These are phyloP conservation scores for Penicillium sp. DNA, from an alignment of 2,329 filamentous ascomycete species.

Conservation along the genomic window DNA sequence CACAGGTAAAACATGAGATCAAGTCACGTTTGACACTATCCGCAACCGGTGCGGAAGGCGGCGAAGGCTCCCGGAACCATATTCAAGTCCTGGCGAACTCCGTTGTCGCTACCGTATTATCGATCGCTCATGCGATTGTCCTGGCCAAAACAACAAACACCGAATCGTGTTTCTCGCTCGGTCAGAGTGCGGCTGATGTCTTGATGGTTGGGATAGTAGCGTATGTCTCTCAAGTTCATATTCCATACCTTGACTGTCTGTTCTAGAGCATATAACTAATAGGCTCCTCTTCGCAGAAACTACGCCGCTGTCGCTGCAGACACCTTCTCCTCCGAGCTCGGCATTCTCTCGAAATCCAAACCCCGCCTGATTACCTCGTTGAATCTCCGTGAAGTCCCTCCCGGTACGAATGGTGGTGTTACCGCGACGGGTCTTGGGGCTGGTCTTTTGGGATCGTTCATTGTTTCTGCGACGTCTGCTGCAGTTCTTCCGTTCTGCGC, in stretches of 20 bases:
- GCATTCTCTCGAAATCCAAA: constrained; percentile 72
- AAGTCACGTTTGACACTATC: constrained; percentile 80
- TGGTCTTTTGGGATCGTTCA: constrained; percentile 68
- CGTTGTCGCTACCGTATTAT: constrained; percentile 66
- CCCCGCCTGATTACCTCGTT: constrained; percentile 85
- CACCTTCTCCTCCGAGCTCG: constrained; percentile 92
- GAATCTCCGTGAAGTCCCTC: constrained; percentile 72
- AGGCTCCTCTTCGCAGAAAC: constrained; percentile 47
- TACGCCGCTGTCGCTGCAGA: constrained; percentile 91
- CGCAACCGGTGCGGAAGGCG: constrained; percentile 66
- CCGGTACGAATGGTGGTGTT: constrained; percentile 91
- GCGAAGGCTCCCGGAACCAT: constrained; percentile 79
- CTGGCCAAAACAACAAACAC: constrained; percentile 23
- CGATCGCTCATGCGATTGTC: constrained; percentile 50
- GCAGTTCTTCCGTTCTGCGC: constrained; percentile 67
- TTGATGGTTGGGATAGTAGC: constrained; percentile 40
- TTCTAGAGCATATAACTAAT: background rate
- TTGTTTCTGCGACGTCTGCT: constrained; percentile 65
- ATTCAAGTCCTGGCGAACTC: constrained; percentile 92
- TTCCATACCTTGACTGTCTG: background rate
- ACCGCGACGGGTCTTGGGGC: constrained; percentile 70
- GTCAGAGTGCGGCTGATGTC: constrained; percentile 32
- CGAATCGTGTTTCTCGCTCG: constrained; percentile 39
- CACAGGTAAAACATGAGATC: constrained; percentile 76
- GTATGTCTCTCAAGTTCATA: constrained; percentile 23